Conservation (phyloP, 345 rosid species). For the Eucalyptus curtisii region DNA sequence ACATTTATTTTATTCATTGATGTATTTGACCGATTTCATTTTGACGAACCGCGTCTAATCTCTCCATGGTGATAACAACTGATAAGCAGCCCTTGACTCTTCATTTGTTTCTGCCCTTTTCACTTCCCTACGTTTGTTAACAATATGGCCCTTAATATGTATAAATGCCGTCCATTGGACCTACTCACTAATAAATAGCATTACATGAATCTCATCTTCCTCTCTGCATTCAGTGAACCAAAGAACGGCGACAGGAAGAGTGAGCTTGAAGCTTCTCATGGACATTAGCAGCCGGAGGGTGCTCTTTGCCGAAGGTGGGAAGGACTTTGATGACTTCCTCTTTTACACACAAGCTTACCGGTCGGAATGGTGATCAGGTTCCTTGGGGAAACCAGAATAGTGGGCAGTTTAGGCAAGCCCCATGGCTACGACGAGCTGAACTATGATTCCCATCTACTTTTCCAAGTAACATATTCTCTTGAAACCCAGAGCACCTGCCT, state of each 20-base stretch:
- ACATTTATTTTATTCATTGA: background rate
- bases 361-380: background rate
- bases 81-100: background rate
- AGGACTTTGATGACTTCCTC: background rate
- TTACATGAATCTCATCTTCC: background rate
- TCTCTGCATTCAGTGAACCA: background rate
- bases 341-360: background rate
- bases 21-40: background rate
- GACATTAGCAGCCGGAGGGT: background rate
- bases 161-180: background rate
- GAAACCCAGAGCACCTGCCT: background rate
- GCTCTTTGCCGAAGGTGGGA: background rate
- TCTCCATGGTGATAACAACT: background rate
- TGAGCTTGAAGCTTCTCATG: background rate
- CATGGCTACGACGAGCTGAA: background rate
- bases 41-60: background rate
- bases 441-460: background rate
- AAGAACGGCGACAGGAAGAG: background rate
- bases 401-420: background rate
- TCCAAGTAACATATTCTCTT: background rate
- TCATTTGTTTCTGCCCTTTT: background rate
- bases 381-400: background rate
- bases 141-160: background rate
- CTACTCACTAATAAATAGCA: background rate
- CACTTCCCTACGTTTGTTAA: background rate